Conservation (phyloP, 148 eudicot species). For the Rhododendron henanense region DNA sequence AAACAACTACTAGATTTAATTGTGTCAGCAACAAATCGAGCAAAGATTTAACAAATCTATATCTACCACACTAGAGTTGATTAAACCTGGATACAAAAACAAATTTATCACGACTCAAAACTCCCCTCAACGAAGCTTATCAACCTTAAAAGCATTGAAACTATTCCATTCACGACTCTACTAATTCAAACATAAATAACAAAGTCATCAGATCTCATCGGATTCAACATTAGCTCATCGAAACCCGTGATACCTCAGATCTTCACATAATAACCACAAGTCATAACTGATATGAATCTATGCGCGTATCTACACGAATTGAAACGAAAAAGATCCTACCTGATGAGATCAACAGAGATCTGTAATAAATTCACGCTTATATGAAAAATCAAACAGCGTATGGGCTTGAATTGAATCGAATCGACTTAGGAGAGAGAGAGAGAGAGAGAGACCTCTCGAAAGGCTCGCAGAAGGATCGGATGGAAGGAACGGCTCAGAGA, state of each 20-base stretch:
- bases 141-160: not conserved
- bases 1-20: not conserved
- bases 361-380: not conserved
- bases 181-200: not conserved
- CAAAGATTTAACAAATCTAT: not conserved
- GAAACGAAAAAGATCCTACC: not conserved
- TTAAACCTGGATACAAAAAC: not conserved
- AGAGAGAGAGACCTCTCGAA: not conserved
- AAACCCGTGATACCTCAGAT: not conserved
- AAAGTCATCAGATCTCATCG: not conserved
- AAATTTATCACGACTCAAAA: not conserved
- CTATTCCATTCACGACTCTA: not conserved
- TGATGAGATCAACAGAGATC: not conserved
- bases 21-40: not conserved
- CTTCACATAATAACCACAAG: not conserved
- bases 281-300: not conserved
- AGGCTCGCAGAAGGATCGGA: conserved; percentile 1
- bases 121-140: not conserved
- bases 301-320: not conserved
- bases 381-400: not conserved
- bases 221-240: not conserved
- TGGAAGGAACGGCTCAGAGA: not conserved
- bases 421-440: too few relatives aligned
- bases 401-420: not conserved
- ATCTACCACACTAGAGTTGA: not conserved